phyloP scores from a whole-genome alignment of 192 early-diverging fungal species.

The Glomus cerebriforme region DNA sequence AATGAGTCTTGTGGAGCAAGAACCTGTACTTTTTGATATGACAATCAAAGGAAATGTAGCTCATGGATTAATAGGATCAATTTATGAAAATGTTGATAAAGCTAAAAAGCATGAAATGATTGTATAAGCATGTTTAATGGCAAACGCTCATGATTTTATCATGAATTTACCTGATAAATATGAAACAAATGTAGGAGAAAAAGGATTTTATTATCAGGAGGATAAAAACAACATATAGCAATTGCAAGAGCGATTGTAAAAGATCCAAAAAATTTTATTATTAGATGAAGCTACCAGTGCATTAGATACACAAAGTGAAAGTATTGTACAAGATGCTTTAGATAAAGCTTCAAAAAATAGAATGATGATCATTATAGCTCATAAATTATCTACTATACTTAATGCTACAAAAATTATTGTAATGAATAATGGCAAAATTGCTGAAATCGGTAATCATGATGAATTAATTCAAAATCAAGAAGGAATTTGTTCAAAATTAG shows the following conservation, averaged over 20 bases:
- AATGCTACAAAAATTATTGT: constrained; percentile 83
- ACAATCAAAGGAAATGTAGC: constrained; percentile 46
- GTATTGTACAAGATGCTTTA: constrained; percentile 76
- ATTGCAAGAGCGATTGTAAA: constrained; percentile 93
- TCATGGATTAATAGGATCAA: constrained; percentile 26
- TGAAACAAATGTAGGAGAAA: constrained; percentile 88
- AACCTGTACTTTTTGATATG: constrained; percentile 59
- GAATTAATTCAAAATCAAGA: constrained; percentile 55
- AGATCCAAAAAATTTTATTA: constrained; percentile 82
- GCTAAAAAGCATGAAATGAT: constrained; percentile 38
- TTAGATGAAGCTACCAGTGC: constrained; percentile 92
- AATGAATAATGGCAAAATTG: constrained; percentile 61
- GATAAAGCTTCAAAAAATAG: constrained; percentile 69
- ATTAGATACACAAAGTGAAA: constrained; percentile 77
- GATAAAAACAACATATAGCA: constrained; percentile 57
- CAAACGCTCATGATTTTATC: constrained; percentile 82
- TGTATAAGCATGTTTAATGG: constrained; percentile 60
- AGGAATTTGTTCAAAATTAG: constrained; percentile 56
- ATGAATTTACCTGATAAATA: constrained; percentile 73
- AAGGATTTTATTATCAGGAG: constrained; percentile 73
- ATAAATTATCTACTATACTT: constrained; percentile 81
- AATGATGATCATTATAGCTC: constrained; percentile 84
- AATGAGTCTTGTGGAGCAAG: constrained; percentile 76
- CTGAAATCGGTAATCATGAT: constrained; percentile 75
- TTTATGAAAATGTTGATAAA: background rate